Evolutionary conservation across 148 eudicot species (phyloP), one percentile per base, ranked within the genome.

Genomic region (Tetragonia tetragonoides): DNA sequence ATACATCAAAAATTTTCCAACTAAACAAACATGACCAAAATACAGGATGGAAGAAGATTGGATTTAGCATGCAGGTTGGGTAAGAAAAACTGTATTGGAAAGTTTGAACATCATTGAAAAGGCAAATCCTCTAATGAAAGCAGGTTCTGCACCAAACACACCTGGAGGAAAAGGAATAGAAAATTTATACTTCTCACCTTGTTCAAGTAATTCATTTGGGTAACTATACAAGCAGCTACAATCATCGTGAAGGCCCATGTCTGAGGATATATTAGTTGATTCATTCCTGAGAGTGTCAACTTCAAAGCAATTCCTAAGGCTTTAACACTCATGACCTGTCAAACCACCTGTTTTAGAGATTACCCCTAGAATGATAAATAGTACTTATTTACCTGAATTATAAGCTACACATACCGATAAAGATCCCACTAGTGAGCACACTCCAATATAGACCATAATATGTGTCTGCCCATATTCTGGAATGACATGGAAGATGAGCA

Each of bases 261-360:
- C 76, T 90, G 91, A 79, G 94, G 94, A 74, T 87, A 90, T 61
- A 88, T 41, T n/a, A 92, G 81, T 80, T 92, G 94, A 78, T 90
- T 92, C 78, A 69, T 89, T 83, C 97, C 97, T 0, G 91, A 90
- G 23, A 92, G 86, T 39, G 97, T 92, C 76, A 92, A 73, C 81
- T 92, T 92, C 83, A 92, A 66, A 56, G 97, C 94, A 78, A 92
- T 92, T 61, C 97, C 97, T 70, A 92, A 85, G 39, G 97, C 97
- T 85, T 88, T 90, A 74, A 90, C 94, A 82, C 97, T 89, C 94
- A 92, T 92, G 74, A 92, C 97, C 97, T 92, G 87, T 83, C 76
- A 89, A 24, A 80, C 21, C 67, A 80, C 23, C 18, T 9, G 3
- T 41, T 40, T 71, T 40, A 81, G 77, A 73, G 16, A 75, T 15